Evolutionary conservation across 441 rosid species (phyloP).

Genomic region (Gossypium schwendimanii): DNA sequence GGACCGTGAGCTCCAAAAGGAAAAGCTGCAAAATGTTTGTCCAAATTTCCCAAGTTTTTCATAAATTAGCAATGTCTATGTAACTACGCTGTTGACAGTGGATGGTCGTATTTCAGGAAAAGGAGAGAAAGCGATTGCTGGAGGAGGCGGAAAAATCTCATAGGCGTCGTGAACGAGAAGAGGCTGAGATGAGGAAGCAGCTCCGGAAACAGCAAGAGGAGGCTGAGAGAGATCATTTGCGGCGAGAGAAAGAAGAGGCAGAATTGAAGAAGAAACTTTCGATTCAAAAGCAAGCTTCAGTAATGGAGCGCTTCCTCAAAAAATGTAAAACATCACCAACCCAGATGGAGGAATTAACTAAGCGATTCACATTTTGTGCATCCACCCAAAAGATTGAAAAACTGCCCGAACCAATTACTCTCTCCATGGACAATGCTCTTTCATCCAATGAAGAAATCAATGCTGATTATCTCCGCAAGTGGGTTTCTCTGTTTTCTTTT

Average conservation of each 20-base stretch:
- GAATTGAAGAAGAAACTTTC: conserved; percentile 52
- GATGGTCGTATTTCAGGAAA: conserved; percentile 41
- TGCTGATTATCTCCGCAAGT: conserved; percentile 56
- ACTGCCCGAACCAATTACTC: conserved; percentile 35
- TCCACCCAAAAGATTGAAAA: conserved; percentile 25
- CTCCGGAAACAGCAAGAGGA: conserved; percentile 70
- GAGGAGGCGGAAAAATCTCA: conserved; percentile 55
- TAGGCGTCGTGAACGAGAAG: conserved; percentile 53
- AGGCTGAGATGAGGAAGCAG: conserved; percentile 49
- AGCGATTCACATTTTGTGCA: conserved; percentile 16
- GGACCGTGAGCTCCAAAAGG: conserved; percentile 54
- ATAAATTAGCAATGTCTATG: neutral
- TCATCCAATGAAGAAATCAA: conserved; percentile 36
- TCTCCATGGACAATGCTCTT: conserved; percentile 55
- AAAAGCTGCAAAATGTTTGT: conserved; percentile 55
- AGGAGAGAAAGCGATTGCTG: conserved; percentile 52
- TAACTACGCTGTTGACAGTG: neutral
- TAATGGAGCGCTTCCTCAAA: conserved; percentile 80
- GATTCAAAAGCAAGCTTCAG: conserved; percentile 72
- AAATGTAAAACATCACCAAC: conserved; percentile 38
- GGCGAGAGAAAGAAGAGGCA: conserved; percentile 63
- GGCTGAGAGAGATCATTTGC: conserved; percentile 56
- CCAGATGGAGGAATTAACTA: conserved; percentile 27
- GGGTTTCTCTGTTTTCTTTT: conserved; percentile 10
- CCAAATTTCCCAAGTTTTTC: neutral